phyloP scores from a whole-genome alignment of 176 grass and related monocot genomes.

The Ananas comosus region DNA sequence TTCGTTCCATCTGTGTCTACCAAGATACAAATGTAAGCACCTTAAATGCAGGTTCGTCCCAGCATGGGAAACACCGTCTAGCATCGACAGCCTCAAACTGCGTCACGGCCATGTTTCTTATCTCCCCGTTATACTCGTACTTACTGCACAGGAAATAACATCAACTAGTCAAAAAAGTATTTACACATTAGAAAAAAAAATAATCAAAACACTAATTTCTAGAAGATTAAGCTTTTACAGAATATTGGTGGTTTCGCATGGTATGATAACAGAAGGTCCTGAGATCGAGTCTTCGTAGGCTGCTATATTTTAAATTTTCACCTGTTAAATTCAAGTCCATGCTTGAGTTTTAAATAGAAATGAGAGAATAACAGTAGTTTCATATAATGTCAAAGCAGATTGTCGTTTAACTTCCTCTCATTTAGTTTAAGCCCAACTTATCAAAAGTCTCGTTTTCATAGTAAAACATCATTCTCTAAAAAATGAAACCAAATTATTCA shows the following conservation, averaged over 20 bases:
- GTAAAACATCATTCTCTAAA: too few relatives aligned
- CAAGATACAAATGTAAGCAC: constrained; percentile 16
- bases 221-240: too few relatives aligned
- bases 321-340: too few relatives aligned
- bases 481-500: not conserved
- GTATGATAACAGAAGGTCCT: not conserved
- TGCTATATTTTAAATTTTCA: too few relatives aligned
- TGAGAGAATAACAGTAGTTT: too few relatives aligned
- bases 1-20: not conserved
- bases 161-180: not conserved
- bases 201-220: not conserved
- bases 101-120: constrained; percentile 64
- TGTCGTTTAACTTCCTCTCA: too few relatives aligned
- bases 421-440: too few relatives aligned
- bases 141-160: constrained; percentile 35
- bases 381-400: too few relatives aligned
- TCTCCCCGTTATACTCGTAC: constrained; percentile 44
- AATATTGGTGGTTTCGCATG: too few relatives aligned
- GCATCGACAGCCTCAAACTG: constrained; percentile 84
- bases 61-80: constrained; percentile 74
- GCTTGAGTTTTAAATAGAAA: not conserved
- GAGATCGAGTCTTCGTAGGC: not conserved
- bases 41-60: constrained; percentile 91
- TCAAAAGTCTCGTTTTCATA: too few relatives aligned
- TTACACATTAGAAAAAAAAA: not conserved